Evolutionary conservation across 2,329 filamentous ascomycete species (phyloP).

Genomic region (Exophiala spinifera): DNA sequence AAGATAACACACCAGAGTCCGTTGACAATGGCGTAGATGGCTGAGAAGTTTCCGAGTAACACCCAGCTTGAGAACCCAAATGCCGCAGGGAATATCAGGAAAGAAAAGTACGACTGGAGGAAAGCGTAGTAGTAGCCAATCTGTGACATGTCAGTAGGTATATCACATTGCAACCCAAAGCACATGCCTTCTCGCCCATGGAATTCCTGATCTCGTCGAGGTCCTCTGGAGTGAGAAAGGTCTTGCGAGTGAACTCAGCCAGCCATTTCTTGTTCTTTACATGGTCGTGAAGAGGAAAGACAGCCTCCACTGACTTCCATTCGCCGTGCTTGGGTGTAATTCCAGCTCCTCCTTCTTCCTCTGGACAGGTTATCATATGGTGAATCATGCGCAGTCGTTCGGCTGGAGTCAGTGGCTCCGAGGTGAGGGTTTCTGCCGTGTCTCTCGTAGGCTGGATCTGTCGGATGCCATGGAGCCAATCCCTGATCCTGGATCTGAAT

Average conservation of each 20-base stretch:
- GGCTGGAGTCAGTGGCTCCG: slow-evolving; percentile 78
- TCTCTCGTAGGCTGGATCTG: slow-evolving; percentile 72
- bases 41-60: slow-evolving; percentile 79
- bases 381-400: slow-evolving; percentile 87
- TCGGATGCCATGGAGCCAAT: slow-evolving; percentile 89
- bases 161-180: background rate
- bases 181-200: slow-evolving; percentile 66
- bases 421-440: slow-evolving; percentile 62
- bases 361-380: slow-evolving; percentile 72
- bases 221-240: slow-evolving; percentile 62
- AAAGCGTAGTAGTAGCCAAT: slow-evolving; percentile 97
- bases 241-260: slow-evolving; percentile 69
- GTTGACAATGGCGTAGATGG: slow-evolving; percentile 72
- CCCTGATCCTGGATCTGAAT: slow-evolving; percentile 82
- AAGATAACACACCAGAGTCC: slow-evolving; percentile 87
- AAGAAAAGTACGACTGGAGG: slow-evolving; percentile 83
- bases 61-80: slow-evolving; percentile 77
- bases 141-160: slow-evolving; percentile 33
- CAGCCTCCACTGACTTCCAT: slow-evolving; percentile 69
- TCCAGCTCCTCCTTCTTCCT: slow-evolving; percentile 73
- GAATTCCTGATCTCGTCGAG: slow-evolving; percentile 72
- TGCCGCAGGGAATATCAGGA: slow-evolving; percentile 75
- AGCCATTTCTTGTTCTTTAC: slow-evolving; percentile 73
- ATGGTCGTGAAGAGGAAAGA: slow-evolving; percentile 79
- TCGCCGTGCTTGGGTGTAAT: slow-evolving; percentile 66